Evolutionary conservation across 352 stramenopile genomes (phyloP).

Genomic region (Pythium coloratum): DNA sequence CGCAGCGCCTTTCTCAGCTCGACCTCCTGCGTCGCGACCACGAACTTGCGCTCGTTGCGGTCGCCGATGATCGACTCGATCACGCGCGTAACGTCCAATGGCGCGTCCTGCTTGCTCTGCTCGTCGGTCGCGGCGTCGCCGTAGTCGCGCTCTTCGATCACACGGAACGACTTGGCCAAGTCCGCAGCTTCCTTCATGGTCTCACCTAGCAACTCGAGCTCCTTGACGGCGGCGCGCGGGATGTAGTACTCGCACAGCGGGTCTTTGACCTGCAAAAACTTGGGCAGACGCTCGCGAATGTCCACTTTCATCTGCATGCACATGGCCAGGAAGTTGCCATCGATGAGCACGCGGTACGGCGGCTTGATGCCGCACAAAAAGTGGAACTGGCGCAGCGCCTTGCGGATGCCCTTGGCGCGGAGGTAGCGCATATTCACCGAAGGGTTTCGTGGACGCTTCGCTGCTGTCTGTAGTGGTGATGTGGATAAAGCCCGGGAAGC

Average conservation of each 20-base stretch:
- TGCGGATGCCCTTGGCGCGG: conserved; percentile 84
- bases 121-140: conserved; percentile 23
- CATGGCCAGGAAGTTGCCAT: conserved; percentile 89
- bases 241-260: conserved; percentile 77
- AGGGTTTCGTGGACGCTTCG: background rate
- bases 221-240: conserved; percentile 58
- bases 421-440: conserved; percentile 67
- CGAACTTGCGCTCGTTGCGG: conserved; percentile 79
- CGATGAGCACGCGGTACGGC: conserved; percentile 79
- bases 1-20: conserved; percentile 78
- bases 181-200: conserved; percentile 59
- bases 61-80: conserved; percentile 63
- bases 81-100: conserved; percentile 52
- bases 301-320: conserved; percentile 88
- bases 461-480: background rate
- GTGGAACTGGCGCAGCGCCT: conserved; percentile 86
- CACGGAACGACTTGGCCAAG: conserved; percentile 65
- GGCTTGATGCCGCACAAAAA: conserved; percentile 87
- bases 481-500: background rate
- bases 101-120: conserved; percentile 14
- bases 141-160: conserved; percentile 45
- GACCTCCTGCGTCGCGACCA: conserved; percentile 85
- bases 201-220: conserved; percentile 74
- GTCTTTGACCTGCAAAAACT: conserved; percentile 81
- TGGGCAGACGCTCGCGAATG: conserved; percentile 71